Conservation (phyloP, 2,329 filamentous ascomycete genomes). For the Neopestalotiopsis rosae region DNA sequence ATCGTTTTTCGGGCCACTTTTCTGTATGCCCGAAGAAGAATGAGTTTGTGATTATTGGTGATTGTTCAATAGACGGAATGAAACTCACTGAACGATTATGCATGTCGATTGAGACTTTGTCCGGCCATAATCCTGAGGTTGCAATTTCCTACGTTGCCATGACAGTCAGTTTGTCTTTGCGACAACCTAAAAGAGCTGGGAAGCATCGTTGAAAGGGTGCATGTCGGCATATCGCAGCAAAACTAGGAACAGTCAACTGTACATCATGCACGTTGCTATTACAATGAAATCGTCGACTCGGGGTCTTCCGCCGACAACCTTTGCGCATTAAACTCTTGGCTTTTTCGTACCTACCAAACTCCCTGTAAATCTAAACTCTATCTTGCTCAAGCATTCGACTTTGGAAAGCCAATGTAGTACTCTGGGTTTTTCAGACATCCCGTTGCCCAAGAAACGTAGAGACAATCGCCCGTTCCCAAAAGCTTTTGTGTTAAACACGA, state of each 20-base stretch:
- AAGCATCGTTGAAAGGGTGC: background rate
- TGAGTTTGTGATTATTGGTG: background rate
- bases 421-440: background rate
- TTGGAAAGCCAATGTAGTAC: background rate
- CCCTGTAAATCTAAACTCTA: background rate
- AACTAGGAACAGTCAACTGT: too few species aligned
- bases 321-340: background rate
- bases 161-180: background rate
- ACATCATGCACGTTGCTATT: background rate
- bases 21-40: background rate
- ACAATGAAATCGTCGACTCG: background rate
- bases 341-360: background rate
- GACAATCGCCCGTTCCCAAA: background rate
- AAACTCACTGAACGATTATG: background rate
- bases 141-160: background rate
- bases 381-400: background rate
- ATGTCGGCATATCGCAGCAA: background rate
- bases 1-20: background rate
- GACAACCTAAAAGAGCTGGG: background rate
- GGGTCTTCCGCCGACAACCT: background rate
- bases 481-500: background rate
- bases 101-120: background rate
- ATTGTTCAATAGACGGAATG: background rate
- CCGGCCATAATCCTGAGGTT: background rate
- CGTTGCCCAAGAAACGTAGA: background rate